Evolutionary conservation across 306 rosid genomes (phyloP).

Genomic region (Nissolia schottii): DNA sequence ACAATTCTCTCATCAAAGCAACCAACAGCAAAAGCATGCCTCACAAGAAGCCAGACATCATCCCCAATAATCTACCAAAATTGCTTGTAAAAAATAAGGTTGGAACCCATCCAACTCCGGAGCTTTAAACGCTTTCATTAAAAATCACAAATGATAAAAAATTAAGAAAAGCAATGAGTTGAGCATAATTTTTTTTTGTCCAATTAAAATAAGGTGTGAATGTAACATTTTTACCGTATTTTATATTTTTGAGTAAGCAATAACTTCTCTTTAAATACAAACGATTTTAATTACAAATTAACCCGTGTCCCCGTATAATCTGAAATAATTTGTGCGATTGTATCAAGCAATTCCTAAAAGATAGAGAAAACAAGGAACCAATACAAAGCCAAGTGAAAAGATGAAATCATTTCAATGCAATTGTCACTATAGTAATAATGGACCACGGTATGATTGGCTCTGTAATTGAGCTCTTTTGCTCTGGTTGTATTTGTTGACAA

Average conservation of each 20-base stretch:
- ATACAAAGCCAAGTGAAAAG: background rate
- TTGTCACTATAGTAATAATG: slow-evolving; percentile 3
- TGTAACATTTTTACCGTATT: background rate
- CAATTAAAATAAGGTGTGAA: background rate
- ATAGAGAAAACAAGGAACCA: background rate
- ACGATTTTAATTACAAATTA: background rate
- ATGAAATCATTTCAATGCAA: slow-evolving; percentile 3
- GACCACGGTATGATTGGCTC: slow-evolving; percentile 25
- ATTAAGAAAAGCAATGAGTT: no score
- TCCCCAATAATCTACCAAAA: no score
- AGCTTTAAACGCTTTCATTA: no score
- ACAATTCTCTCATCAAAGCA: no score
- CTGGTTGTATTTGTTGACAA: slow-evolving; percentile 8
- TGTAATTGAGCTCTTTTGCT: slow-evolving; percentile 28
- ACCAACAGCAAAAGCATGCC: no score
- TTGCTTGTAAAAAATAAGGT: no score
- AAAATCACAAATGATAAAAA: no score
- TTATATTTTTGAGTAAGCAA: background rate
- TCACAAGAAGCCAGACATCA: no score
- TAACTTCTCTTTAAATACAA: background rate
- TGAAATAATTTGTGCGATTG: background rate
- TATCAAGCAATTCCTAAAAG: background rate
- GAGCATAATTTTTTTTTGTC: no score
- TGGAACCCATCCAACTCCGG: no score
- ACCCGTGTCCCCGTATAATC: background rate